Evolutionary conservation across 805 yeast species (phyloP), one percentile per base, ranked within the genome.

Genomic region (Teunomyces pallodes): DNA sequence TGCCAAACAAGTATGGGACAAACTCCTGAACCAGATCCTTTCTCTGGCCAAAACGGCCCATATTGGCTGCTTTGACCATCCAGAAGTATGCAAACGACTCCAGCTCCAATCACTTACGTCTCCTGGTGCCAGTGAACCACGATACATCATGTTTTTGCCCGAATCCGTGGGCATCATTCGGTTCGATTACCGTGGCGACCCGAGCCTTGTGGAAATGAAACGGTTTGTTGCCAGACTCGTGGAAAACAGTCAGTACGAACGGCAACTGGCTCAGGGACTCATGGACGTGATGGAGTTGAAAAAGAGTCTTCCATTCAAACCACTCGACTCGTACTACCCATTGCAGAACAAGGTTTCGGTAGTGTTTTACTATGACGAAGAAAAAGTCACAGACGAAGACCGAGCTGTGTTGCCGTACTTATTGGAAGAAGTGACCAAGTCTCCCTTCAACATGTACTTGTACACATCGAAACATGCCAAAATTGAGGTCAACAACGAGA

Each of bases 331-430:
- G 27, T 60, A 57, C 53, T 61, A 74, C 67, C 84, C 58, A 62
- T 57, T 71, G 47, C 50, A 73, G 33, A 66, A 66, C 55, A 65
- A 65, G 50, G 66, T 83, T 2, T 72, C 82, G 0, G 78, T 84
- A 52, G 74, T 85, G 4, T 83, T 77, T 53, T 66, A 72, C 42
- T 80, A 75, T 57, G 84, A 82, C 48, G 64, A 65, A n/a, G 73
- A 75, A 14, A 69, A 80, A 0, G 67, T 69, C 4, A 72, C 81
- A 1, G 73, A 72, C 2, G 94, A 87, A 59, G 94, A 87, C 63
- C 77, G 75, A 53, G 77, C 77, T 27, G 64, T 86, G 4, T 67
- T 87, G 49, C 82, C 84, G 5, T 77, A 83, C 54, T 55, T 87
- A 38, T 62, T 84, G 38, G 86, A 84, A 46, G 82, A 81, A 9